A percentile compares a stretch with the other conserved stretches of the same genome.
Evolutionary conservation across 139 green algal species (phyloP).

Genomic region (Chlorella sp.): DNA sequence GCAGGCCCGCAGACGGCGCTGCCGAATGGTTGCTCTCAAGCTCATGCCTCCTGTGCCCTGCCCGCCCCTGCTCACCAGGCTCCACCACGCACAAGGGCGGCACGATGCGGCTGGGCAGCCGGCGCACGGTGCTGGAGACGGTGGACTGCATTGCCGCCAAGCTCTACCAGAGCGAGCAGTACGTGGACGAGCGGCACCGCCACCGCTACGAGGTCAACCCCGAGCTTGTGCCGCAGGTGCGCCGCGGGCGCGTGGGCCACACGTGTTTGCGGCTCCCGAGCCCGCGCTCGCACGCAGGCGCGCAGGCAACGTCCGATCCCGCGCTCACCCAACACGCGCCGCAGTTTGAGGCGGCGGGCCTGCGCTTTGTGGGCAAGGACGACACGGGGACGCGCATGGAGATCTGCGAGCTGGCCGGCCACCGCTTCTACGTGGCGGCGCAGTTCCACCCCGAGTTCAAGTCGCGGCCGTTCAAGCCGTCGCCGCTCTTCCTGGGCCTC

Average conservation of each 20-base stretch:
- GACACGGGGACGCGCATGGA: slow-evolving; percentile 95
- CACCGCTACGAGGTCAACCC: slow-evolving; percentile 98
- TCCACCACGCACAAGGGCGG: slow-evolving; percentile 92
- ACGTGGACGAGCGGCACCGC: slow-evolving; percentile 93
- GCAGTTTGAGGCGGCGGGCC: slow-evolving; percentile 80
- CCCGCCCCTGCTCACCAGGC: background rate
- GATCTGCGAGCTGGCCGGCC: slow-evolving; percentile 89
- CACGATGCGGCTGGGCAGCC: slow-evolving; percentile 96
- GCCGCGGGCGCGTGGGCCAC: too few relatives aligned
- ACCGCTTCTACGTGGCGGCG: slow-evolving; percentile 91
- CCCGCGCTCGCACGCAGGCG: too few relatives aligned
- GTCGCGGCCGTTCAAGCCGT: slow-evolving; percentile 74
- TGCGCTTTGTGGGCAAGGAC: slow-evolving; percentile 93
- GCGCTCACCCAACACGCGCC: too few relatives aligned
- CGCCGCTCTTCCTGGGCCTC: slow-evolving; percentile 89
- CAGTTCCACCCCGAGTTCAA: slow-evolving; percentile 96
- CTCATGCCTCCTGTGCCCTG: background rate
- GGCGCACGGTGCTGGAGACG: slow-evolving; percentile 90
- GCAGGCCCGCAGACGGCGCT: background rate
- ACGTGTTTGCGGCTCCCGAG: too few relatives aligned
- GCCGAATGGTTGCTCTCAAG: too few relatives aligned
- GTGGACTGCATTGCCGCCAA: slow-evolving; percentile 89
- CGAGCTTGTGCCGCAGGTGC: slow-evolving; percentile 85
- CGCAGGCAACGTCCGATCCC: too few relatives aligned
- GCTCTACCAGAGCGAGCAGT: slow-evolving; percentile 88